Evolutionary conservation across 2,329 filamentous ascomycete genomes (phyloP).

Genomic region (Ilyonectria sp.): DNA sequence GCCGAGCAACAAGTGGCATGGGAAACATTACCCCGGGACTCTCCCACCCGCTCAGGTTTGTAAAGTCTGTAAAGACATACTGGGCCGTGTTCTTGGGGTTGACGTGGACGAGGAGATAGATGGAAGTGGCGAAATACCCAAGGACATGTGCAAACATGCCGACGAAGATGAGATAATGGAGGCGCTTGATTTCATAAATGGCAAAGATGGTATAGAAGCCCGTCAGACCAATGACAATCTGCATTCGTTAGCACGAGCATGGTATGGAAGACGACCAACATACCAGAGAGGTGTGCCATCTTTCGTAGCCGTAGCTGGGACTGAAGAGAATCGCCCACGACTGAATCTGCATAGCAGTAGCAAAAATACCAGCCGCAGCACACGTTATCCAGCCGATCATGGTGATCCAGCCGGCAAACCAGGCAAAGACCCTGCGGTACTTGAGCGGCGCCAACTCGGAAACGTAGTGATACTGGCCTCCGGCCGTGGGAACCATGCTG

Average conservation of each 20-base stretch:
- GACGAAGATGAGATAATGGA: conserved; percentile 17
- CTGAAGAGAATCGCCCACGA: conserved; percentile 23
- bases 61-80: conserved; percentile 25
- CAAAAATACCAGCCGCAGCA: conserved; percentile 23
- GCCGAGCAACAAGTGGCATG: no score
- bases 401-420: conserved; percentile 26
- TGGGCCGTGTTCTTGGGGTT: conserved; percentile 13
- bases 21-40: conserved; percentile 32
- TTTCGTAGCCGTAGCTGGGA: conserved; percentile 15
- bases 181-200: conserved; percentile 15
- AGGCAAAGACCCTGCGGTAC: conserved; percentile 17
- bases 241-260: neutral
- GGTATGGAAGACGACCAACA: neutral
- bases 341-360: conserved; percentile 28
- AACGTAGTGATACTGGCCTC: conserved; percentile 29
- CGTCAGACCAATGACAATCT: conserved; percentile 26
- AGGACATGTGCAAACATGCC: conserved; percentile 19
- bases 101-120: conserved; percentile 22
- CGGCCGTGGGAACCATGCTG: conserved; percentile 26
- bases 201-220: conserved; percentile 16
- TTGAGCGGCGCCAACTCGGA: conserved; percentile 21
- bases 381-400: conserved; percentile 25
- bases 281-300: conserved; percentile 24
- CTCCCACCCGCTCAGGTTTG: conserved; percentile 24
- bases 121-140: conserved; percentile 19